phyloP scores from a whole-genome alignment of 768 basidiomycete genomes.

The Boletus vinaceobasis region DNA sequence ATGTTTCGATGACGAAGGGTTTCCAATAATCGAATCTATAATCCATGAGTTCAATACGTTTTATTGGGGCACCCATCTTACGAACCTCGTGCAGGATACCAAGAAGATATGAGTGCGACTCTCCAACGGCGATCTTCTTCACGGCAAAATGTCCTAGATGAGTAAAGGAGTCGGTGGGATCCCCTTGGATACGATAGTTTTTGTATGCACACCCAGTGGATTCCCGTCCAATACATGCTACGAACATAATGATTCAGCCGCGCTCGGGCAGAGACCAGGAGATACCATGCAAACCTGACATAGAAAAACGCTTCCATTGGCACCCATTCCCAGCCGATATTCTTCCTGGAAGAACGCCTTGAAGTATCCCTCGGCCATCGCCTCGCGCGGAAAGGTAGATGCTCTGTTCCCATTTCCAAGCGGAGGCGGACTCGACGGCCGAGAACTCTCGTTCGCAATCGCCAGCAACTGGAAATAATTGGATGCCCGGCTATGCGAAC shows the following conservation, averaged over 20 bases:
- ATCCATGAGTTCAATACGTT: not conserved
- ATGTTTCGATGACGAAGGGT: slow-evolving; percentile 89
- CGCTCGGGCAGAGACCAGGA: not conserved
- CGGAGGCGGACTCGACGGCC: slow-evolving; percentile 50
- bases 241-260: slow-evolving; percentile 1
- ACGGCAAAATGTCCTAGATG: slow-evolving; percentile 79
- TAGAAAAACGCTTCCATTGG: slow-evolving; percentile 85
- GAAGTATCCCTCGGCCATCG: slow-evolving; percentile 92
- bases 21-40: slow-evolving; percentile 79
- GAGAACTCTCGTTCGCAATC: slow-evolving; percentile 61
- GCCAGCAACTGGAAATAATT: slow-evolving; percentile 82
- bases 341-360: slow-evolving; percentile 91
- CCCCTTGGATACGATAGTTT: not conserved
- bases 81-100: slow-evolving; percentile 74
- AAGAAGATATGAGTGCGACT: slow-evolving; percentile 81
- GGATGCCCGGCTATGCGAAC: slow-evolving; percentile 52
- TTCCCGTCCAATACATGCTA: slow-evolving; percentile 89
- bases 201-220: slow-evolving; percentile 52
- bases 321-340: slow-evolving; percentile 88
- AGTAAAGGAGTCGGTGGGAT: slow-evolving; percentile 3
- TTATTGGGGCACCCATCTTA: not conserved
- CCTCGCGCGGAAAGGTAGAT: slow-evolving; percentile 57
- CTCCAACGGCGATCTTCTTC: slow-evolving; percentile 94
- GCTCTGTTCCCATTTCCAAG: slow-evolving; percentile 9
- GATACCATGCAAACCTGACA: slow-evolving; percentile 59